Evolutionary conservation across 768 basidiomycete genomes (phyloP), one percentile per base, ranked within the genome.

Genomic region (Boletellus emodensis): DNA sequence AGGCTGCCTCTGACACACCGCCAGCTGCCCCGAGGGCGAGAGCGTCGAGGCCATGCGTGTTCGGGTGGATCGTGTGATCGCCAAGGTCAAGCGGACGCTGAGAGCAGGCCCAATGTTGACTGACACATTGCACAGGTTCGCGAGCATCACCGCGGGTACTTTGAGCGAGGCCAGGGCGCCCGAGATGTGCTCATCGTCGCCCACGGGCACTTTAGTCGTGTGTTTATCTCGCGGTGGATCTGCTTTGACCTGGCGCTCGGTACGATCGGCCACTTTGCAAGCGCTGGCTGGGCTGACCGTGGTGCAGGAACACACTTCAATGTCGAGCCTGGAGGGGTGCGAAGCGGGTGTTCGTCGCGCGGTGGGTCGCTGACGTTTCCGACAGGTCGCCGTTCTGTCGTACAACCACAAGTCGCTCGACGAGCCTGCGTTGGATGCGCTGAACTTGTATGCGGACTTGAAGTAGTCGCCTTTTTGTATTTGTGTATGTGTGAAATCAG

Each of bases 161-260:
- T 79, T 40, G 87, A 90, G 58, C 79, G 85, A 42, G 81, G 82
- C 1, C 70, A 75, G 15, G 76, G 84, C 47, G 77, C 79, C 18
- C 79, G 87, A 18, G 92, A 96, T 59, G 85, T 93, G 10, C 77
- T 94, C 51, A 86, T 98, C 61, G 82, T 97, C 52, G 90, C 92
- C 1, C 94, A 97, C 67, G 93, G 88, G 1, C 87, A 93, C 67
- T 81, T 82, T 66, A 89, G 79, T 47, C 80, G 87, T 36, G 78
- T 80, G 41, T 73, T 92, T 58, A 86, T 94, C 46, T 74, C 90
- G 13, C 85, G 92, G 41, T 95, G 92, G 92, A 81, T 88, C 54
- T 69, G 77, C 22, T 81, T 90, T 59, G 81, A 83, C 3, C 71
- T 90, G 20, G 65, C 66, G 11, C 67, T 80, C 34, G 84, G 83